phyloP scores from a whole-genome alignment of 1,284 basidiomycete genomes.

The Leccinum variabile region DNA sequence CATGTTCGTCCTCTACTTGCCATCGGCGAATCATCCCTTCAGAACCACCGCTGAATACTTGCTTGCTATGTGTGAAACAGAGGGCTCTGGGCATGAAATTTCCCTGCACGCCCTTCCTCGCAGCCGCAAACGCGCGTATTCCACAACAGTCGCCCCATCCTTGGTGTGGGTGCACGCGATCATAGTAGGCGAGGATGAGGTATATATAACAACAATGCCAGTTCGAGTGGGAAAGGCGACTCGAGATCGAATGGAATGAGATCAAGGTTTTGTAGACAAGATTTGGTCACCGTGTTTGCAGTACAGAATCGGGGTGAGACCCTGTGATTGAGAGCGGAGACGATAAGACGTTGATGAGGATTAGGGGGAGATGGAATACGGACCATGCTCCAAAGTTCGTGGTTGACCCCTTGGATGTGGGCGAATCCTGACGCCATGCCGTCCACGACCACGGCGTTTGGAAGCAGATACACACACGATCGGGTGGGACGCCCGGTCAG shows the following conservation, averaged over 20 bases:
- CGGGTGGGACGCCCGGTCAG: constrained; percentile 49
- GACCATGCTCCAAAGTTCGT: constrained; percentile 83
- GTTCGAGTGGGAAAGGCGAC: too few species aligned
- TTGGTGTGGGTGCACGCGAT: constrained; percentile 42
- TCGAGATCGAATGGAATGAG: too few species aligned
- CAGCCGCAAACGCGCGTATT: constrained; percentile 48
- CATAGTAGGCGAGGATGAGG: too few species aligned
- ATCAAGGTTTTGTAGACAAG: constrained; percentile 43
- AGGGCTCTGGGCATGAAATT: too few species aligned
- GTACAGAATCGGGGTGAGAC: constrained; percentile 71
- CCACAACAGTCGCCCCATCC: constrained; percentile 97
- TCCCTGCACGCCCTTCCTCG: too few species aligned
- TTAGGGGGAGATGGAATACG: constrained; percentile 19
- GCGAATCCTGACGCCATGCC: constrained; percentile 59
- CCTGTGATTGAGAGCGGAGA: constrained; percentile 39
- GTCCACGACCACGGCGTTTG: constrained; percentile 50
- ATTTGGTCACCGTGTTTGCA: constrained; percentile 62
- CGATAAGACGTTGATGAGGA: background rate
- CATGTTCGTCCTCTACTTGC: too few species aligned
- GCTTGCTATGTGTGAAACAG: too few species aligned
- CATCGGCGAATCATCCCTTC: too few species aligned
- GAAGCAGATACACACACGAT: constrained; percentile 81
- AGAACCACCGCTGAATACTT: too few species aligned
- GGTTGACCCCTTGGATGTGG: constrained; percentile 90
- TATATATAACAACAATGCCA: too few species aligned